Evolutionary conservation across 2,329 filamentous ascomycete genomes (phyloP).

Genomic region (Sclerotinia nivalis): DNA sequence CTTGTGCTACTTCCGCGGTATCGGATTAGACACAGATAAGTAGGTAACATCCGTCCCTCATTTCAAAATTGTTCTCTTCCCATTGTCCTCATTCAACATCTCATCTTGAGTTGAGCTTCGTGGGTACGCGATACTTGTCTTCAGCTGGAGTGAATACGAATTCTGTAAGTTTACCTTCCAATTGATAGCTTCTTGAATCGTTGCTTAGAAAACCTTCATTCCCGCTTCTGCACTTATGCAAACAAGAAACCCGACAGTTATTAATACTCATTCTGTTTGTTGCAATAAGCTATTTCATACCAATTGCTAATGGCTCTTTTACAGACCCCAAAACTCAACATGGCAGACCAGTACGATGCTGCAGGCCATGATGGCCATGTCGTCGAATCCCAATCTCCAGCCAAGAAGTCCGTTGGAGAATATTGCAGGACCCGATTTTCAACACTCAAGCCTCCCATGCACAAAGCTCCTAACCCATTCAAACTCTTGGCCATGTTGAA

Average conservation of each 20-base stretch:
- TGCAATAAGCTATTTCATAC: too few species aligned
- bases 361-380: slow-evolving; percentile 3
- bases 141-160: neutral
- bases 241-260: neutral
- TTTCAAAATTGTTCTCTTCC: neutral
- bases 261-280: neutral
- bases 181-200: neutral
- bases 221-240: neutral
- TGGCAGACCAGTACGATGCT: slow-evolving; percentile 3
- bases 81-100: neutral
- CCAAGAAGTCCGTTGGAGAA: slow-evolving; percentile 30
- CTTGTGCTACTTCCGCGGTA: neutral
- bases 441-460: slow-evolving; percentile 58
- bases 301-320: neutral
- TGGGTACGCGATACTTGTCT: neutral
- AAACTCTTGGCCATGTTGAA: slow-evolving; percentile 65
- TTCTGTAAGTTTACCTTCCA: neutral
- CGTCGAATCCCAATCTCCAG: slow-evolving; percentile 32
- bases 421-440: slow-evolving; percentile 56
- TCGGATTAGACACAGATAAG: slow-evolving; percentile 15
- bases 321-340: slow-evolving; percentile 2
- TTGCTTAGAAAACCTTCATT: neutral
- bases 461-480: slow-evolving; percentile 69
- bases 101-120: neutral
- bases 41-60: neutral